Evolutionary conservation across 257 asterid genomes (phyloP), one percentile per base, ranked within the genome.

Genomic region (Nicotiana undulata): DNA sequence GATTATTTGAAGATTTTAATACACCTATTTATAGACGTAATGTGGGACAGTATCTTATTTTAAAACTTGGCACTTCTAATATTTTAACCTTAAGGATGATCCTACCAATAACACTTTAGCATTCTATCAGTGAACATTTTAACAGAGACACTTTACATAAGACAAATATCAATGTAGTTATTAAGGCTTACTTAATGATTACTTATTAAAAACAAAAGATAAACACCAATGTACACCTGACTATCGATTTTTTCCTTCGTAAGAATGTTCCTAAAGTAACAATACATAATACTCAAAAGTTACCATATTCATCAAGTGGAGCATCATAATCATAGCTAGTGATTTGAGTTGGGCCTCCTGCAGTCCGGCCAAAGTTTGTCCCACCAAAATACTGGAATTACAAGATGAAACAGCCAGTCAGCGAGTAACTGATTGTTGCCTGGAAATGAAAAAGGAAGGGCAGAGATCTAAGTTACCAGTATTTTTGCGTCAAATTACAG

Each of bases 241-340:
- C 37, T 18, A 68, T 80, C 51, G 59, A 51, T 59, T 44, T 44
- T n/a, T 66, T 37, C 67, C 80, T 31, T 65, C 4, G 16, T 24
- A 29, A 52, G 6, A 12, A 65, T 51, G 52, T 65, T 40, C 22
- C 55, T 53, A 26, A 37, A 59, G 81, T 66, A 77, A n/a, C n/a
- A n/a, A 1, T 58, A 77, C 17, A 75, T 22, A 26, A 63, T 34
- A 59, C 15, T 20, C 24, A 74, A 58, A 63, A 20, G 86, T 67
- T 86, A 94, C 98, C 98, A 84, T 95, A 95, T 87, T 95, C 99
- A 87, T 95, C 98, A 68, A 95, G 85, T 63, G 98, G 98, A 63
- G 99, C 99, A 87, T 95, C 99, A 81, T 94, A 94, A 82, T 94
- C 98, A 79, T 94, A 94, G 89, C 98, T 94, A 72, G 99, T 95